A percentile compares a stretch with the other conserved stretches of the same genome.
Evolutionary conservation across 139 green algal species (phyloP).

Genomic region (Zygnema circumcarinatum): DNA sequence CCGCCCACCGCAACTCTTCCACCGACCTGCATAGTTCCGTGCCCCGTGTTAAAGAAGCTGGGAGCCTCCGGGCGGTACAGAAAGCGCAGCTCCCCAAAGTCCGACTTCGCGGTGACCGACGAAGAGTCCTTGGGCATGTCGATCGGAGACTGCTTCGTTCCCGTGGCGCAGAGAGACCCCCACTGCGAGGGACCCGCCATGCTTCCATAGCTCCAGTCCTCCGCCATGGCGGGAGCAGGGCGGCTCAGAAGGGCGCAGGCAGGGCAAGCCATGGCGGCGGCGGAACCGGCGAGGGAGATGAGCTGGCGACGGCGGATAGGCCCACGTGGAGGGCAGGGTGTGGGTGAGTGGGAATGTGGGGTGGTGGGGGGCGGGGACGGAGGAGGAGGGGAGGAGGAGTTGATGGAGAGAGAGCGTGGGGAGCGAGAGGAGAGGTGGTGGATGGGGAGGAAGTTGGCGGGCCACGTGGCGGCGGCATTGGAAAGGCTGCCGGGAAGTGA

Average conservation of each 20-base stretch:
- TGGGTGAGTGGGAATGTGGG: background rate
- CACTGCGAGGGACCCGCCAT: conserved; percentile 25
- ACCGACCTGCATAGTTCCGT: conserved; percentile 74
- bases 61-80: conserved; percentile 20
- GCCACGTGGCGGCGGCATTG: background rate
- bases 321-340: background rate
- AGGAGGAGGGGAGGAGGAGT: background rate
- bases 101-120: background rate
- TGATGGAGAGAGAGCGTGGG: background rate
- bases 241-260: background rate
- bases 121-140: conserved; percentile 13
- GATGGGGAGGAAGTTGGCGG: too few relatives aligned
- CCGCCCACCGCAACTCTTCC: background rate
- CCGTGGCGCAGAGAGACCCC: conserved; percentile 22
- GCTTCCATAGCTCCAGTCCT: conserved; percentile 26
- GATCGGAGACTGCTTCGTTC: conserved; percentile 31
- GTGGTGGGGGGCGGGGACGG: too few relatives aligned
- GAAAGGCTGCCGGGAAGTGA: background rate
- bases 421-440: background rate
- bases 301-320: background rate
- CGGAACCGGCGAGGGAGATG: conserved; percentile 5
- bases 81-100: conserved; percentile 24
- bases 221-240: background rate
- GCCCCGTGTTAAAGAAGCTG: conserved; percentile 73
- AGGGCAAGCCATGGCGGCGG: conserved; percentile 25